phyloP scores from a whole-genome alignment of 306 rosid species.

The Casuarina glauca region DNA sequence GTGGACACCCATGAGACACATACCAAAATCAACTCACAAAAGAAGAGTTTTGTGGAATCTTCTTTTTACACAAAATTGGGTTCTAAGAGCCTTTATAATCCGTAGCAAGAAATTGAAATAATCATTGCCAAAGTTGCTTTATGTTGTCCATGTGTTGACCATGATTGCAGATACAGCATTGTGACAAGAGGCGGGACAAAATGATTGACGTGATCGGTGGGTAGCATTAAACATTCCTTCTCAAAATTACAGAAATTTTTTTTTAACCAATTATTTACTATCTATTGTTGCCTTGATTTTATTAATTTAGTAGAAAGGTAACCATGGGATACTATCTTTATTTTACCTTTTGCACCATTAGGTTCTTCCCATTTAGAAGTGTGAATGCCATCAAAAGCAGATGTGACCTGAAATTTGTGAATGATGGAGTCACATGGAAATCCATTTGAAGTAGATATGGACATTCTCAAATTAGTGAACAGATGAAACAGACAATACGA shows the following conservation, averaged over 20 bases:
- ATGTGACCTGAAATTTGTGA: slow-evolving; percentile 61
- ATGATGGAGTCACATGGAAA: slow-evolving; percentile 25
- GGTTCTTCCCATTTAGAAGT: slow-evolving; percentile 95
- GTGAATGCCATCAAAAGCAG: slow-evolving; percentile 81
- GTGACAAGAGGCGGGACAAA: no score
- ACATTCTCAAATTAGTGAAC: slow-evolving; percentile 15
- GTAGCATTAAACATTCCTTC: neutral
- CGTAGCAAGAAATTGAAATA: no score
- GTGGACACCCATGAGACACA: neutral
- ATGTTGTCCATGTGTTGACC: no score
- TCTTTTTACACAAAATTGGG: no score
- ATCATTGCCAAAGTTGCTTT: no score
- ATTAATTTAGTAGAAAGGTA: neutral
- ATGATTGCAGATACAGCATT: no score
- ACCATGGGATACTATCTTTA: neutral
- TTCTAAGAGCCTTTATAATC: no score
- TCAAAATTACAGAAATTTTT: neutral
- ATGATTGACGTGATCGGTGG: no score
- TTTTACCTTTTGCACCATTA: slow-evolving; percentile 80
- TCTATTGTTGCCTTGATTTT: neutral
- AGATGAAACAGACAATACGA: slow-evolving; percentile 29
- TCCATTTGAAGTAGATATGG: slow-evolving; percentile 16
- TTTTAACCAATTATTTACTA: neutral
- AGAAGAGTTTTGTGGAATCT: no score
- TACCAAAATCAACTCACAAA: no score